These are phyloP conservation scores for Tulasnella calospora DNA, from an alignment of 768 basidiomycete species.

Conservation along the genomic window DNA sequence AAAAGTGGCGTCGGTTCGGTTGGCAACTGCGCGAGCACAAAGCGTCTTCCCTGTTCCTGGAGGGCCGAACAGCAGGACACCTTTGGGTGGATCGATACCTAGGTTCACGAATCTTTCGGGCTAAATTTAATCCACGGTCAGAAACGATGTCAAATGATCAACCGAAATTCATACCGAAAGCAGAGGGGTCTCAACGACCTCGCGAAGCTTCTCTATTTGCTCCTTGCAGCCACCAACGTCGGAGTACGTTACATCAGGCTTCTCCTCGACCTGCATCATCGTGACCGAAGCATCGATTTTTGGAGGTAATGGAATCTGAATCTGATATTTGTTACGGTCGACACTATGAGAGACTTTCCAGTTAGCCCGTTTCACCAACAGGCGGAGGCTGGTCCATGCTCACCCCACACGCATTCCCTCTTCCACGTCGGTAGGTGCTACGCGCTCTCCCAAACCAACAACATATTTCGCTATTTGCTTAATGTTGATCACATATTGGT, in stretches of 20 bases:
- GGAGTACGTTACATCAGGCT: slow-evolving; percentile 95
- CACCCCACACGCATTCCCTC: slow-evolving; percentile 99
- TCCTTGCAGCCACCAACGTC: slow-evolving; percentile 99
- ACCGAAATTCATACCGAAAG: slow-evolving; percentile 61
- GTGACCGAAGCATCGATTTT: slow-evolving; percentile 99
- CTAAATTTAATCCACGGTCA: slow-evolving; percentile 44
- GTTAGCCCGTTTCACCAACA: not conserved
- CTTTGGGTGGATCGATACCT: slow-evolving; percentile 98
- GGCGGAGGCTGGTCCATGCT: slow-evolving; percentile 34
- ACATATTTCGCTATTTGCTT: slow-evolving; percentile 99
- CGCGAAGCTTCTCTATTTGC: slow-evolving; percentile 96
- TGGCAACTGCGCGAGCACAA: slow-evolving; percentile 96
- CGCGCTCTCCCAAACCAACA: slow-evolving; percentile 91
- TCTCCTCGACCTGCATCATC: slow-evolving; percentile 99
- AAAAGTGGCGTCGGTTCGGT: slow-evolving; percentile 97
- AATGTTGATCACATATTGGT: slow-evolving; percentile 99
- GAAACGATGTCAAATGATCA: not conserved
- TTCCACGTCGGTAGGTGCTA: slow-evolving; percentile 96
- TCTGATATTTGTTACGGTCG: slow-evolving; percentile 95
- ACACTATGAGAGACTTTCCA: slow-evolving; percentile 51
- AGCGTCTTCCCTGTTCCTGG: slow-evolving; percentile 99
- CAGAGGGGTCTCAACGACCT: slow-evolving; percentile 95
- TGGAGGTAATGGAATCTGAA: slow-evolving; percentile 95
- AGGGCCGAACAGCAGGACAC: slow-evolving; percentile 91
- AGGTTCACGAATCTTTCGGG: slow-evolving; percentile 98